phyloP scores from a whole-genome alignment of 164 flowering plant species.

The Umbilicus rupestris region DNA sequence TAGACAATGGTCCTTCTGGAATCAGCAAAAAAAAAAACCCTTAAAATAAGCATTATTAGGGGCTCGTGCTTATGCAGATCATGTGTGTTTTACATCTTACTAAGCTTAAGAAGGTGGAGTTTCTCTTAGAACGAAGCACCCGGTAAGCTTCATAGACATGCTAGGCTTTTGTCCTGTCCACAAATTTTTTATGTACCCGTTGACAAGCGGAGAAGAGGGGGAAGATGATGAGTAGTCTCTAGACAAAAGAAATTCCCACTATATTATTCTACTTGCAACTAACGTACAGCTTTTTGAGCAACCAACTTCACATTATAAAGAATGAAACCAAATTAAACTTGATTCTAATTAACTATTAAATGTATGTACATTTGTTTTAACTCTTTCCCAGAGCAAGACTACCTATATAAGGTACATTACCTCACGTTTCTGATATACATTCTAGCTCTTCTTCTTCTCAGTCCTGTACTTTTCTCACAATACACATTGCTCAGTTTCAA shows the following conservation, averaged over 20 bases:
- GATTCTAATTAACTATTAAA: background rate
- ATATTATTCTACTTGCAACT: conserved; percentile 4
- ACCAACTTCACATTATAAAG: conserved; percentile 7
- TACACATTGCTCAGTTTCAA: background rate
- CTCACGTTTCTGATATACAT: background rate
- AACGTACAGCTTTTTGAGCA: conserved; percentile 7
- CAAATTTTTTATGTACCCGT: background rate
- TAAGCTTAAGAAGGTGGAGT: background rate
- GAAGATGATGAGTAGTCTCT: background rate
- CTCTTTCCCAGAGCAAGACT: background rate
- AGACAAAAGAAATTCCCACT: conserved; percentile 3
- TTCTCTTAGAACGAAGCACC: background rate
- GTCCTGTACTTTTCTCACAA: background rate
- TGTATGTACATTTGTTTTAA: background rate
- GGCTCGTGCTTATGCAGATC: conserved; percentile 1
- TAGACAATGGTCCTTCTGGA: background rate
- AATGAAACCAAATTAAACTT: conserved; percentile 6
- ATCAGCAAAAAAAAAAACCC: background rate
- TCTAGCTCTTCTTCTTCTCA: background rate
- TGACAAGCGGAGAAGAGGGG: conserved; percentile 4
- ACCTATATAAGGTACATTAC: conserved; percentile 7
- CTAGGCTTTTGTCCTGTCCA: conserved; percentile 5
- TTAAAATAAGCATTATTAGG: conserved; percentile 5
- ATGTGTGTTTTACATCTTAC: conserved; percentile 5
- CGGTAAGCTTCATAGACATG: conserved; percentile 6